Evolutionary conservation across 768 basidiomycete species (phyloP), one percentile per base, ranked within the genome.

Genomic region (Agrocybe pediades): DNA sequence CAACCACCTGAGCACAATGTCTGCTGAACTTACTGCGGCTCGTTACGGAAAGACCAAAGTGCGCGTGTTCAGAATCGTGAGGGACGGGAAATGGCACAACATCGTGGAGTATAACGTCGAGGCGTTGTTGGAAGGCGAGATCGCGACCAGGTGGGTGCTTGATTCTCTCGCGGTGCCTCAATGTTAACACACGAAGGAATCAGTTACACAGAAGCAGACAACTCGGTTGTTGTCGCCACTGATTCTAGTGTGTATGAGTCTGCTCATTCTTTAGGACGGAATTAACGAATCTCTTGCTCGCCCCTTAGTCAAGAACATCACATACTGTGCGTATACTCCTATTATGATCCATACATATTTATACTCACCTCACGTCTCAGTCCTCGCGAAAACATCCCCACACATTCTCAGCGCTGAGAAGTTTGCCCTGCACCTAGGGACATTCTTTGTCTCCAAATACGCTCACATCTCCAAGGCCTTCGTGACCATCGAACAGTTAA

Each of bases 11-110:
- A n/a, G n/a, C n/a, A n/a, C n/a, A n/a, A n/a, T n/a, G n/a, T n/a
- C n/a, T n/a, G n/a, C n/a, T n/a, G 56, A 56, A 24, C 66, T 79
- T 27, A 63, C 72, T 21, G 57, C 70, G 25, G 87, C 90, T 1
- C 82, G 84, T 21, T 92, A 95, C 62, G 95, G 95, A 9, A 98
- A 98, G 73, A 88, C 92, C 70, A 86, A 88, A 58, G 83, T 98
- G 15, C 82, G 93, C 20, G 88, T 98, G 40, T 82, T 92, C 58
- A 84, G 95, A 25, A 80, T 96, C 51, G 92, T 95, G 19, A 80
- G 93, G 9, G 80, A 84, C 45, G 82, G 74, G 3, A 71, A 74
- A 8, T 78, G 81, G 72, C 89, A 95, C 62, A 76, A 86, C 27
- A 71, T 95, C 9, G 90, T 88, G 24, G 94, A 96, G 69, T 95